Percentiles rank a stretch among this genome's conserved stretches.
Evolutionary conservation across 2,329 filamentous ascomycete genomes (phyloP).

Genomic region (Myriangium duriaei): DNA sequence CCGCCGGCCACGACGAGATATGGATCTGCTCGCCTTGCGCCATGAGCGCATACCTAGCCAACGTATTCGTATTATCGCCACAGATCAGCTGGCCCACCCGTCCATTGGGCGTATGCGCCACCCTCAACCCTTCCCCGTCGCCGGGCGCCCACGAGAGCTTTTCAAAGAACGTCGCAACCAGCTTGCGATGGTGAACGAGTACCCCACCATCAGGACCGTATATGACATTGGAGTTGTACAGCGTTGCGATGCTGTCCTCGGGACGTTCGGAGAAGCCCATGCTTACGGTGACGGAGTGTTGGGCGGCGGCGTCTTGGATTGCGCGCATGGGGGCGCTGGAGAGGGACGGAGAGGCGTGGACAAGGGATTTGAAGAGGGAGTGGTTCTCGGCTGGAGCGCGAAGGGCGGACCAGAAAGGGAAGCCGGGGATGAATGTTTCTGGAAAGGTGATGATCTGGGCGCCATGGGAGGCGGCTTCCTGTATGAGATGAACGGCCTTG

Average conservation of each 20-base stretch:
- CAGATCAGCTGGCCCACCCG: conserved; percentile 42
- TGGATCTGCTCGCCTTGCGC: conserved; percentile 45
- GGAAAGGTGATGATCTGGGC: conserved; percentile 43
- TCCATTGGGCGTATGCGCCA: conserved; percentile 34
- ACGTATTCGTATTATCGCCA: conserved; percentile 46
- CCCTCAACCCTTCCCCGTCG: conserved; percentile 38
- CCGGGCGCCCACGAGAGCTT: conserved; percentile 43
- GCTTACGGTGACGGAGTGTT: conserved; percentile 30
- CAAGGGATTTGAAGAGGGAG: conserved; percentile 36
- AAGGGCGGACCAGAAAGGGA: conserved; percentile 40
- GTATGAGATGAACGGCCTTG: conserved; percentile 36
- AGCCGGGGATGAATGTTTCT: conserved; percentile 41
- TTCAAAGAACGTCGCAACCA: conserved; percentile 46
- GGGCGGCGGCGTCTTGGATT: conserved; percentile 29
- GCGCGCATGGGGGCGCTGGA: conserved; percentile 35
- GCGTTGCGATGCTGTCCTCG: conserved; percentile 30
- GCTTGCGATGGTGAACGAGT: conserved; percentile 40
- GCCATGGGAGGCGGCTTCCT: conserved; percentile 29
- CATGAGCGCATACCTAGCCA: conserved; percentile 41
- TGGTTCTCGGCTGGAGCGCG: conserved; percentile 39
- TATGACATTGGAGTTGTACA: conserved; percentile 42
- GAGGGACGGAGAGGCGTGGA: conserved; percentile 31
- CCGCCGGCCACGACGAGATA: conserved; percentile 42
- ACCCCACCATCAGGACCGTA: conserved; percentile 34
- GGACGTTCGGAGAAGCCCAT: conserved; percentile 40